Evolutionary conservation across 352 stramenopile species (phyloP).

Genomic region (Peronospora belbahrii): DNA sequence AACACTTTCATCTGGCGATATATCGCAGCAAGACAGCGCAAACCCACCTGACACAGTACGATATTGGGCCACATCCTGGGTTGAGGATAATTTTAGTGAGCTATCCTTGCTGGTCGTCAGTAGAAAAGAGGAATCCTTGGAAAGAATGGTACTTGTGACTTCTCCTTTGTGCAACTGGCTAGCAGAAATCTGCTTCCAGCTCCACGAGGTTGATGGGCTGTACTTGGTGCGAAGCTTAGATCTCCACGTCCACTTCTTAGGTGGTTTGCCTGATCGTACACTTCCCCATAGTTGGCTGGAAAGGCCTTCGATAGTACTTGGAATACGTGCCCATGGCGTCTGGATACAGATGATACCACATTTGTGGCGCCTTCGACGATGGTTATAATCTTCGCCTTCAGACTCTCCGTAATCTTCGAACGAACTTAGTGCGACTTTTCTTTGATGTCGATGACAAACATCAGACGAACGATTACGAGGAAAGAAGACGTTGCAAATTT

Average conservation of each 20-base stretch:
- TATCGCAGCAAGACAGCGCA: conserved; percentile 59
- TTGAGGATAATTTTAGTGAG: conserved; percentile 45
- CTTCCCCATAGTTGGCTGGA: conserved; percentile 30
- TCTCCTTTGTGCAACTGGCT: conserved; percentile 46
- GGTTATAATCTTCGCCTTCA: conserved; percentile 23
- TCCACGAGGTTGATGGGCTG: conserved; percentile 25
- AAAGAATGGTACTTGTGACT: conserved; percentile 55
- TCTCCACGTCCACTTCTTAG: conserved; percentile 54
- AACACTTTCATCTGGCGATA: conserved; percentile 55
- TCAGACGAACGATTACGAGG: conserved; percentile 5
- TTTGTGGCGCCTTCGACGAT: conserved; percentile 3
- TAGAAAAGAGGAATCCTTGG: conserved; percentile 37
- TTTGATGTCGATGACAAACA: conserved; percentile 13
- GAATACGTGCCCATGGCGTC: conserved; percentile 30
- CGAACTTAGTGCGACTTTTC: conserved; percentile 19
- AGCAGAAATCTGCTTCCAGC: conserved; percentile 41
- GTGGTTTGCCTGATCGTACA: conserved; percentile 26
- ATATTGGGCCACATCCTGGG: conserved; percentile 20
- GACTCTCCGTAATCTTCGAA: conserved; percentile 30
- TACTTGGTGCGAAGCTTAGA: conserved; percentile 30
- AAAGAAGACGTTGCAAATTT: conserved; percentile 17
- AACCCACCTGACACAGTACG: conserved; percentile 27
- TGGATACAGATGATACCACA: conserved; percentile 44
- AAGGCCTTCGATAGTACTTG: conserved; percentile 24
- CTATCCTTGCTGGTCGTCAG: conserved; percentile 69